Conservation (phyloP, 2,329 filamentous ascomycete genomes). For the Claviceps purpurea region DNA sequence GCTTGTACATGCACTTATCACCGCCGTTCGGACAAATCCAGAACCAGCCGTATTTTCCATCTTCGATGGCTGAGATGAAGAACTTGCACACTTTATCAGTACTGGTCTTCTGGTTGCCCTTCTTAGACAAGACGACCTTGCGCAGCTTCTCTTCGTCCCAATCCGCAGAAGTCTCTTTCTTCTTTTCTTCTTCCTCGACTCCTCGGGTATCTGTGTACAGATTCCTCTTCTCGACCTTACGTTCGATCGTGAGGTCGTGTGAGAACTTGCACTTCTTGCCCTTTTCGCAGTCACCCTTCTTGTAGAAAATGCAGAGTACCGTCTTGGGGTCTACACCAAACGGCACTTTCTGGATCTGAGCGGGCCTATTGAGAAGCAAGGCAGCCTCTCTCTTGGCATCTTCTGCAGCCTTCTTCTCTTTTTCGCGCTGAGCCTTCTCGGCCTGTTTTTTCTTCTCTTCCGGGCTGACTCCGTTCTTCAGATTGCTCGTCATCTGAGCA, state of each 20-base stretch:
- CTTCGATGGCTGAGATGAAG: constrained; percentile 94
- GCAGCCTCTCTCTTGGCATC: constrained; percentile 68
- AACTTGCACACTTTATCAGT: constrained; percentile 99
- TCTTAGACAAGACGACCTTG: constrained; percentile 85
- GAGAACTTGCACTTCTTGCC: constrained; percentile 97
- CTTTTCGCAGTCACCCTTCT: constrained; percentile 95
- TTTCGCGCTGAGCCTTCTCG: constrained; percentile 55
- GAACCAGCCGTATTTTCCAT: constrained; percentile 99
- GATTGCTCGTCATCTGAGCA: constrained; percentile 63
- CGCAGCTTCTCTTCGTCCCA: constrained; percentile 97
- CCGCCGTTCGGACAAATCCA: constrained; percentile 95
- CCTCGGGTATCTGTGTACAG: constrained; percentile 76
- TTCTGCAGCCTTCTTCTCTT: constrained; percentile 85
- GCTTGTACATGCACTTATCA: constrained; percentile 97
- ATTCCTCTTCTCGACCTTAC: constrained; percentile 85
- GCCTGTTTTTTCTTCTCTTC: constrained; percentile 74
- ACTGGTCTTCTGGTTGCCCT: constrained; percentile 87
- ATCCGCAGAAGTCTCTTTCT: constrained; percentile 90
- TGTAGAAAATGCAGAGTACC: constrained; percentile 90
- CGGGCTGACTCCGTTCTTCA: constrained; percentile 60
- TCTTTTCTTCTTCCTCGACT: constrained; percentile 55
- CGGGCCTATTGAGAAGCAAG: constrained; percentile 76
- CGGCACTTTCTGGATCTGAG: constrained; percentile 93
- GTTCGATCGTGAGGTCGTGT: constrained; percentile 77
- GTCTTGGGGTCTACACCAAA: constrained; percentile 98